Conservation (phyloP, 148 eudicot genomes). For the Beta vulgaris region DNA sequence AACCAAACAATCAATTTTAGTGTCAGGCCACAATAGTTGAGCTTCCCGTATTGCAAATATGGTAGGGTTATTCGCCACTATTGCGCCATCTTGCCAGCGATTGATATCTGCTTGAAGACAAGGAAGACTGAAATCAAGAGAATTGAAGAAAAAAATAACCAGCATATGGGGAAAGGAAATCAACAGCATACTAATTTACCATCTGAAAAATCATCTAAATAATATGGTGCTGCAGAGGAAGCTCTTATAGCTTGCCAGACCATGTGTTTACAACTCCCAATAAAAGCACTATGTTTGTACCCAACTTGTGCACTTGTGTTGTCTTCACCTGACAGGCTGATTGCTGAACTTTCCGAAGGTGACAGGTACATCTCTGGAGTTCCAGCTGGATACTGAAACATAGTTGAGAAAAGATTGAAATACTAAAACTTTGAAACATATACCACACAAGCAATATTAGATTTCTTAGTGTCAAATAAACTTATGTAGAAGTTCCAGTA, state of each 20-base stretch:
- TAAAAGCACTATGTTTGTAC: conserved; percentile 74
- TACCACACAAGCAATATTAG: neutral
- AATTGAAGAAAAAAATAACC: neutral
- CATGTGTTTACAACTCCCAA: conserved; percentile 96
- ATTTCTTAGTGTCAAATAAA: neutral
- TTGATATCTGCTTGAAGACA: conserved; percentile 47
- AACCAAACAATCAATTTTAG: conserved; percentile 87
- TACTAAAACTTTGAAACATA: neutral
- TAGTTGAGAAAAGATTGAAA: neutral
- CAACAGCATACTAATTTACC: conserved; percentile 43
- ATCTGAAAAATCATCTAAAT: conserved; percentile 94
- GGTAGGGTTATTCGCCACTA: conserved; percentile 98
- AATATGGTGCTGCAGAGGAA: conserved; percentile 99
- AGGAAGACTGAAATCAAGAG: conserved; percentile 10
- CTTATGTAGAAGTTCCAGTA: neutral
- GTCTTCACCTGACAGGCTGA: conserved; percentile 56
- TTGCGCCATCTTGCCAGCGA: conserved; percentile 99
- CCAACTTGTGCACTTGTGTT: conserved; percentile 62
- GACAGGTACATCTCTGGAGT: conserved; percentile 81
- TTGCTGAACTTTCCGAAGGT: conserved; percentile 62
- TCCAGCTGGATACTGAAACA: conserved; percentile 90
- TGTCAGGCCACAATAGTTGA: conserved; percentile 96
- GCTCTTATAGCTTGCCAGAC: conserved; percentile 99
- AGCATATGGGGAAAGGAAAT: neutral
- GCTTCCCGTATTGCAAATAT: conserved; percentile 96